Evolutionary conservation across 75 land plant species (phyloP), one percentile per base, ranked within the genome.

Genomic region (Azolla pinnata): DNA sequence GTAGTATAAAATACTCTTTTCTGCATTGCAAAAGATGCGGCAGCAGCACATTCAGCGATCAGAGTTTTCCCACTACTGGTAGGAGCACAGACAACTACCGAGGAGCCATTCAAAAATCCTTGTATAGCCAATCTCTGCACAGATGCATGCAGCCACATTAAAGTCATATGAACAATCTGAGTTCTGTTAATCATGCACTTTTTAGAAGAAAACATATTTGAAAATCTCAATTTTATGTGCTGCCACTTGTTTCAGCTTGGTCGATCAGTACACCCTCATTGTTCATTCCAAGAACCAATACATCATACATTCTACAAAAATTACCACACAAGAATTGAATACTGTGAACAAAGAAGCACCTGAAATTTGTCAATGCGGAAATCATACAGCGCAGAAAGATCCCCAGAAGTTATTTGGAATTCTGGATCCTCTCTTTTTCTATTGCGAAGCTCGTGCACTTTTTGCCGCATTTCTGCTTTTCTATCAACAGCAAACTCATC

Each of bases 61-160:
- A 93, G 78, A 42, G 98, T 93, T 72, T 93, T 93, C 16, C 99
- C 99, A 77, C 99, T 93, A 57, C 99, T 93, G 20, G 99, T 93
- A 35, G 96, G 99, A 5, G 99, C 99, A 67, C 96, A 88, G 30
- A 93, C 99, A 26, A 93, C 99, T 33, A 89, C 83, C 9, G 99
- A 93, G 8, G 85, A 88, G n/a, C 96, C 96, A 48, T 78, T 77
- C 67, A 93, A 57, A 62, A 93, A 89, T 46, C 83, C 89, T 79
- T 86, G 71, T 35, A 93, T 82, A 8, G 99, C 85, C 60, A 79
- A 62, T 10, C 87, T 59, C 99, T 92, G 69, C 48, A n/a, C n/a
- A n/a, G n/a, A n/a, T n/a, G n/a, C n/a, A n/a, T n/a, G n/a, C n/a
- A n/a, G n/a, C n/a, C n/a, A n/a, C n/a, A n/a, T n/a, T n/a, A n/a